Conservation (phyloP, 768 basidiomycete genomes). For the Macrocybe gigantea region DNA sequence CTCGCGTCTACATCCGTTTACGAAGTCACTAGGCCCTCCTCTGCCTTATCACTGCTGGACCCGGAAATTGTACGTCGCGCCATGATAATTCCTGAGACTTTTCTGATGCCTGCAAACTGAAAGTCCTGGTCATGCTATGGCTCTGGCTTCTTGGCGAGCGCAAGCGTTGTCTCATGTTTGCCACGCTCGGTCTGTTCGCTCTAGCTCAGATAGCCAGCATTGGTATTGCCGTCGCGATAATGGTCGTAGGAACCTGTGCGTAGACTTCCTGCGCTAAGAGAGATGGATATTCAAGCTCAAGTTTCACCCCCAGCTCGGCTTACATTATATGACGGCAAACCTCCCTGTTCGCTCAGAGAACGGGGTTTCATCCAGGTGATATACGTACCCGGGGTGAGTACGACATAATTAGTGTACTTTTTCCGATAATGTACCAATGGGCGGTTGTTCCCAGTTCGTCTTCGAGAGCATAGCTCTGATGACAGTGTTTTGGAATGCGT, state of each 20-base stretch:
- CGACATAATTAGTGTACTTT: not conserved
- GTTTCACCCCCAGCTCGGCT: not conserved
- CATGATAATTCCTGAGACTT: not conserved
- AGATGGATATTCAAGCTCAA: not conserved
- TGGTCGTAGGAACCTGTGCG: constrained; percentile 21
- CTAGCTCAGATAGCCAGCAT: constrained; percentile 20
- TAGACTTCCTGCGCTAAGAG: not conserved
- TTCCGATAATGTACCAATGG: not conserved
- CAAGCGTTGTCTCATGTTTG: constrained; percentile 18
- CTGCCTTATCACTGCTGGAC: constrained; percentile 27
- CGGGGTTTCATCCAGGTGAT: not conserved
- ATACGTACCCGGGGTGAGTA: constrained; percentile 1
- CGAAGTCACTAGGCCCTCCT: constrained; percentile 17
- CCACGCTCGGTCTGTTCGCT: constrained; percentile 22
- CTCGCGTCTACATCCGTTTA: not conserved
- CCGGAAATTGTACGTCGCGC: constrained; percentile 25
- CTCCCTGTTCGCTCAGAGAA: no score
- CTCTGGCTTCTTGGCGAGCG: constrained; percentile 31
- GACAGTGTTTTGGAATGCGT: not conserved
- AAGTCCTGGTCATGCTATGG: constrained; percentile 33
- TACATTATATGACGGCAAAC: not conserved
- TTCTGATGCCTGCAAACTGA: not conserved
- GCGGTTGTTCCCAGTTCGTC: not conserved
- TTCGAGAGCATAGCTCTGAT: not conserved
- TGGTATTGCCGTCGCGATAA: constrained; percentile 16